phyloP scores from a whole-genome alignment of 1,139 yeast species.

The Saccharomyces hybrid region DNA sequence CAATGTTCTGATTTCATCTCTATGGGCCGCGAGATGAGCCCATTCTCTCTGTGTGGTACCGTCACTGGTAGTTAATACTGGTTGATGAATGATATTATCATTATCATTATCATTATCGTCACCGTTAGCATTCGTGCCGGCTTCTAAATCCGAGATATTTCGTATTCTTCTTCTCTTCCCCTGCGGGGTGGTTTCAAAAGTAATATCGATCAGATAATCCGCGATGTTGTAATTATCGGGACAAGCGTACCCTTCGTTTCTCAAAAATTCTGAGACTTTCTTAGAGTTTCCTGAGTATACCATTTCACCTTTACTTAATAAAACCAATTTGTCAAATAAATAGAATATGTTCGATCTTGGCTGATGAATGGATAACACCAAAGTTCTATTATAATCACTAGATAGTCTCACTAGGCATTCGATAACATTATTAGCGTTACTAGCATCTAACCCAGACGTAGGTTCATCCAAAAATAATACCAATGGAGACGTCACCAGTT shows the following conservation, averaged over 20 bases:
- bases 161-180: constrained; percentile 11
- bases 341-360: constrained; percentile 97
- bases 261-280: constrained; percentile 65
- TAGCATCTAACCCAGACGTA: constrained; percentile 91
- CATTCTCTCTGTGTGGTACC: constrained; percentile 62
- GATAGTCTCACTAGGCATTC: constrained; percentile 80
- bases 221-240: constrained; percentile 91
- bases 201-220: constrained; percentile 83
- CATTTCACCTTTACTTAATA: constrained; percentile 78
- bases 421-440: constrained; percentile 84
- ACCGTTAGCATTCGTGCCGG: constrained; percentile 3
- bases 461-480: constrained; percentile 81
- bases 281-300: constrained; percentile 82
- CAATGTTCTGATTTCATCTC: constrained; percentile 51
- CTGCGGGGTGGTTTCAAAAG: constrained; percentile 47
- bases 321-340: constrained; percentile 70
- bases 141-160: constrained; percentile 8
- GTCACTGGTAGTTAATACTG: constrained; percentile 1
- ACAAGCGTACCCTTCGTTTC: constrained; percentile 68
- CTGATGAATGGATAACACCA: constrained; percentile 90
- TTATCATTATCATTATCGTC: not conserved
- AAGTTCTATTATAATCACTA: constrained; percentile 72
- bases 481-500: constrained; percentile 78
- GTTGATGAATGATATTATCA: not conserved
- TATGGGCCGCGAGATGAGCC: constrained; percentile 83